These are phyloP conservation scores for Microdochium bolleyi DNA, from an alignment of 2,329 filamentous ascomycete species.

Conservation along the genomic window DNA sequence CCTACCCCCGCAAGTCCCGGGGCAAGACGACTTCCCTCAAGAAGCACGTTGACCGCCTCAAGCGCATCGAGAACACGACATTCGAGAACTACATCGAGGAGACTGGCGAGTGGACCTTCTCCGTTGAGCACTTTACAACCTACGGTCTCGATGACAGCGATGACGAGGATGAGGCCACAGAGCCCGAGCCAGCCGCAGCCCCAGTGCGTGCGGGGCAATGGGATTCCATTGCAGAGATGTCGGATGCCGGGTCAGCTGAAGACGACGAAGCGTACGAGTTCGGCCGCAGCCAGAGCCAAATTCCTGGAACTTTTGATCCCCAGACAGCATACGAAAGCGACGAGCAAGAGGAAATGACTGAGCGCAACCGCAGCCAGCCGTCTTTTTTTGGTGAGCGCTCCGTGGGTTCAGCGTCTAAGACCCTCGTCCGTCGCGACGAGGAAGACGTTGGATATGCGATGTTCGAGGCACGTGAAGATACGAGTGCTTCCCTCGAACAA, in stretches of 20 bases:
- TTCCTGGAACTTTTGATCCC: conserved; percentile 77
- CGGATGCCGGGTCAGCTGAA: conserved; percentile 28
- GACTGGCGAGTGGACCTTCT: conserved; percentile 84
- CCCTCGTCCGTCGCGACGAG: conserved; percentile 53
- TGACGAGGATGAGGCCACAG: conserved; percentile 61
- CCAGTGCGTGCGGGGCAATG: neutral
- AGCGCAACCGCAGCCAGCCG: conserved; percentile 36
- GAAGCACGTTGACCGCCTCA: conserved; percentile 78
- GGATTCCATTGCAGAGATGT: neutral
- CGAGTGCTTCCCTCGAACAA: conserved; percentile 67
- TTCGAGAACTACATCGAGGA: conserved; percentile 75
- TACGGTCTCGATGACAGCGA: conserved; percentile 79
- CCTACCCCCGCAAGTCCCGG: conserved; percentile 68
- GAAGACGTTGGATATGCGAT: conserved; percentile 72
- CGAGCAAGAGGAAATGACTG: conserved; percentile 36
- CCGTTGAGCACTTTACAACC: conserved; percentile 92
- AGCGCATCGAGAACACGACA: conserved; percentile 68
- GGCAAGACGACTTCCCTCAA: conserved; percentile 60
- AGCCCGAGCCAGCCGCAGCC: conserved; percentile 27
- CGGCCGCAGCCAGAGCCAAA: conserved; percentile 35
- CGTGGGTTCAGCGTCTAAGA: conserved; percentile 67
- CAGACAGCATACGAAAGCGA: conserved; percentile 48
- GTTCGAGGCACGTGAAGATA: conserved; percentile 64
- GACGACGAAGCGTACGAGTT: conserved; percentile 51
- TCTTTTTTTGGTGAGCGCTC: conserved; percentile 94